Base-by-base conservation (phyloP, 176 grass and related monocot species). In the Hordeum vulgare region DNA sequence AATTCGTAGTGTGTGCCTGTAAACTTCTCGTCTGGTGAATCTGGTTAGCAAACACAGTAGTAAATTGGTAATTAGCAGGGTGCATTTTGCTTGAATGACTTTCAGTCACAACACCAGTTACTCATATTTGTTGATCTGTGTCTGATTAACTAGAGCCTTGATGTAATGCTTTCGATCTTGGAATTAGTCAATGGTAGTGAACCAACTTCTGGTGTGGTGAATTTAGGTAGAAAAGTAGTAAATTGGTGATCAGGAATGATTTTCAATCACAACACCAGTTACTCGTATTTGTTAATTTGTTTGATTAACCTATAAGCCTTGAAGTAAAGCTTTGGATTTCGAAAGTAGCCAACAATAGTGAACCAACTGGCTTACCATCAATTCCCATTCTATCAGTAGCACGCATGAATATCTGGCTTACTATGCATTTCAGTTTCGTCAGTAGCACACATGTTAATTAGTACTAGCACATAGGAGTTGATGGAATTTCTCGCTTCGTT, bases 71-170 rank as follows among this genome's bases (percentile, higher is more conserved):
- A 53, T 65, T 58, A 36, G 23, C 62, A 40, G 31, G 31, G 1
- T 77, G 35, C 63, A 76, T 85, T 59, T 79, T 63, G 21, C 54
- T 51, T 58, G 2, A 57, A 80, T 75, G 66, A 49, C 8, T 69
- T 53, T 1, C 23, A 81, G 17, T 24, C 33, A 75, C 28, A 21
- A 39, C 31, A 47, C 31, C 49, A 76, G 21, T 28, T 67, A n/a
- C 62, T 69, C 34, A 28, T 36, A 36, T 39, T 47, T 89, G 8
- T 40, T 39, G 11, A 37, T 68, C 47, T n/a, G 1, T 47, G 4
- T 84, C 31, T 26, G 2, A 4, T 27, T 61, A 8, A 35, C 17
- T 79, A 59, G 12, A 67, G 21, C 35, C 45, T 61, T 66, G 1
- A 1, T 31, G 13, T n/a, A 21, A 56, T 29, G 12, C 54, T 76